Conservation (phyloP, 495 filamentous ascomycete genomes). For the Physcia stellaris region DNA sequence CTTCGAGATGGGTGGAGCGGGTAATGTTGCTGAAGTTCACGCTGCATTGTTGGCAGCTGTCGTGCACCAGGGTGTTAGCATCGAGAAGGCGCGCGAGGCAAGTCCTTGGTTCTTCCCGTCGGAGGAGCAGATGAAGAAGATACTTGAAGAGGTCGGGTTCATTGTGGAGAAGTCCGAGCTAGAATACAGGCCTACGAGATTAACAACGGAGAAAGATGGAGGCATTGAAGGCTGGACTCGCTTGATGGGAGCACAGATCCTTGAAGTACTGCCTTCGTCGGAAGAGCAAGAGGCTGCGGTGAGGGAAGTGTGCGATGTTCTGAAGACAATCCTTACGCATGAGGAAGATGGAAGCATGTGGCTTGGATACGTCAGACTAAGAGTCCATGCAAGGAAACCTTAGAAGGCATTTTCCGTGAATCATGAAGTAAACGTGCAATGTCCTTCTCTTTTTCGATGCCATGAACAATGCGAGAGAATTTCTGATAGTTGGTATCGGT, state of each 20-base stretch:
- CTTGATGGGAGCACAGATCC: constrained; percentile 45
- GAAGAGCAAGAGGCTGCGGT: constrained; percentile 35
- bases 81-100: constrained; percentile 31
- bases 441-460: too few species aligned
- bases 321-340: constrained; percentile 37
- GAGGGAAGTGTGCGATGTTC: constrained; percentile 40
- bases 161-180: constrained; percentile 44
- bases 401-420: too few species aligned
- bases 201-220: constrained; percentile 32
- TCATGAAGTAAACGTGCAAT: too few species aligned
- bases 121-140: constrained; percentile 35
- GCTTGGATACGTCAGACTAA: constrained; percentile 60
- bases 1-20: constrained; percentile 63
- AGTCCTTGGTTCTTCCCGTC: constrained; percentile 68
- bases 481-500: too few species aligned
- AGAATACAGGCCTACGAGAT: constrained; percentile 50
- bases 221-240: constrained; percentile 61
- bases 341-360: constrained; percentile 44
- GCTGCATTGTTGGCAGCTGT: constrained; percentile 39
- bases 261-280: constrained; percentile 29
- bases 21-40: constrained; percentile 54
- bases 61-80: constrained; percentile 36
- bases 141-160: constrained; percentile 45
- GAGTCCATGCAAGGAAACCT: constrained; percentile 49
- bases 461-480: too few species aligned